Conservation (phyloP, 352 stramenopile species). For the Globisporangium paddicum region DNA sequence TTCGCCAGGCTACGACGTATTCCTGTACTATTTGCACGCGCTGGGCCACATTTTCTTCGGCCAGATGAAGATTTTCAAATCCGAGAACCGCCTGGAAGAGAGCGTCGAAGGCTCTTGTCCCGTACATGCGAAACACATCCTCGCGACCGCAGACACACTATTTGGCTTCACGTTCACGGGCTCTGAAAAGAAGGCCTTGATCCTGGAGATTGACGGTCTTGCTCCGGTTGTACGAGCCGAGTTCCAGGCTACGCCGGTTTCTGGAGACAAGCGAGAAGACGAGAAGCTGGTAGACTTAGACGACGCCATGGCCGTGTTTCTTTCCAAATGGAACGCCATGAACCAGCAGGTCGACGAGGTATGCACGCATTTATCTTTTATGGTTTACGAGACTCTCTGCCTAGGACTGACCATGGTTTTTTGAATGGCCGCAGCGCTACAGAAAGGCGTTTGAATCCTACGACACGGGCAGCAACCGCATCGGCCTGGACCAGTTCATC, state of each 20-base stretch:
- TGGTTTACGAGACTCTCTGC: too few species aligned
- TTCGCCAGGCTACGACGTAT: slow-evolving; percentile 44
- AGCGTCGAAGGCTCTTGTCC: slow-evolving; percentile 42
- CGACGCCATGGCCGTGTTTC: slow-evolving; percentile 53
- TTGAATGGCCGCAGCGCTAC: slow-evolving; percentile 28
- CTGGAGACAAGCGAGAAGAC: background rate
- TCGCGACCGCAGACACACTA: slow-evolving; percentile 25
- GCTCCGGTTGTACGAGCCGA: slow-evolving; percentile 2
- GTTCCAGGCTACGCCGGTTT: too few species aligned
- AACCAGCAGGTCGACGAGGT: slow-evolving; percentile 53
- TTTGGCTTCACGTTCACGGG: slow-evolving; percentile 45
- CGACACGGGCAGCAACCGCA: slow-evolving; percentile 38
- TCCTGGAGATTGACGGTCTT: slow-evolving; percentile 30
- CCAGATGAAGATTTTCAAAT: slow-evolving; percentile 65
- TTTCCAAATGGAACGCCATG: slow-evolving; percentile 44
- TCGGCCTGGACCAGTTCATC: slow-evolving; percentile 68
- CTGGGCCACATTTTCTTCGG: slow-evolving; percentile 61
- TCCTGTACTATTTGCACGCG: slow-evolving; percentile 66
- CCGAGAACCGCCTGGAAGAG: slow-evolving; percentile 51
- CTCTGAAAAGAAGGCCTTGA: slow-evolving; percentile 27
- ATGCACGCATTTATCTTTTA: slow-evolving; percentile 22
- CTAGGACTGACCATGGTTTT: background rate
- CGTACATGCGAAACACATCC: slow-evolving; percentile 27
- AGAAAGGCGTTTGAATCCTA: slow-evolving; percentile 36
- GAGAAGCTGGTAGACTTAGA: slow-evolving; percentile 53